Base-by-base conservation (phyloP, 2,329 filamentous ascomycete genomes). In the Penicillium sp. region DNA sequence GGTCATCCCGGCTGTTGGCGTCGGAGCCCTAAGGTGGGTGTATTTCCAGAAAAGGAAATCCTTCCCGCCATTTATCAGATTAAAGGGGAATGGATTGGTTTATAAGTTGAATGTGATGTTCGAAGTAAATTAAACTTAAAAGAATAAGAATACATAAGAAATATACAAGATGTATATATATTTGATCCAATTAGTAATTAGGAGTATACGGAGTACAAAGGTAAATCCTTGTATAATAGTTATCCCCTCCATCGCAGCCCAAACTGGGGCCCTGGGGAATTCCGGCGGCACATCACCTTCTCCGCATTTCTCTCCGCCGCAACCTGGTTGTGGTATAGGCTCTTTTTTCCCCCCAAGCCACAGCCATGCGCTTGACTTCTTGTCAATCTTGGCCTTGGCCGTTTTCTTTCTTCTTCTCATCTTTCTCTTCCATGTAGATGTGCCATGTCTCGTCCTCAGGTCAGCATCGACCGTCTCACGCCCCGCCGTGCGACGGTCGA, bases 381-480 rank as follows among this genome's bases (percentile, higher is more conserved):
- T 35, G 31, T 51, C 45, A 17, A 41, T 49, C 51, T 58, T 57
- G 52, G 50, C 46, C 50, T 9, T n/a, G 27, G 25, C 37, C 37
- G 21, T 41, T 42, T 46, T 59, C 55, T 48, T 55, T 54, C 53
- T 53, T 50, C 41, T 55, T 51, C 40, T 59, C 47, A 55, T 43
- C 23, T 47, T 29, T 45, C 47, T 37, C 38, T 38, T 61, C 58
- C 50, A 63, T 63, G 62, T 56, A 62, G 53, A 47, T 43, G 25
- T 41, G 40, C 60, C 71, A 88, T 91, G 82, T 85, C 89, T 63
- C 84, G 90, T 69, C 88, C 89, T 29, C 88, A 90, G 78, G 87
- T 93, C 69, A 88, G 89, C 72, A 93, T 93, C 74, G 89, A 93
- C 77, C 86, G 90, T 61, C 79, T 93, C 64, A 88, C 89, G 27